A percentile compares a stretch with the other conserved stretches of the same genome.
These are phyloP conservation scores for Alternaria sp. DNA, from an alignment of 2,329 filamentous ascomycete species.

Conservation along the genomic window DNA sequence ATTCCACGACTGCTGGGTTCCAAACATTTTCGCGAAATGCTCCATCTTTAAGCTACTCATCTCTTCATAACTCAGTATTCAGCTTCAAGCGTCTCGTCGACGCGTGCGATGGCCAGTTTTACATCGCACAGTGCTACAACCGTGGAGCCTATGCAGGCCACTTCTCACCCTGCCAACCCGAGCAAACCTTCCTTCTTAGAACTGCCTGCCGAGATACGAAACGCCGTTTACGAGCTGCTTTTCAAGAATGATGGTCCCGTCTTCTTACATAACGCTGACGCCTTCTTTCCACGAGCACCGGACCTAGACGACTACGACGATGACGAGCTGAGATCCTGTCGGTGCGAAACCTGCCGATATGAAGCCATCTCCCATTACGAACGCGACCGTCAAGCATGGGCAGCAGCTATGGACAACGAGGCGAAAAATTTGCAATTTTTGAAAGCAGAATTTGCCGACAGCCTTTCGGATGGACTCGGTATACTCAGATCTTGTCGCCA, in stretches of 20 bases:
- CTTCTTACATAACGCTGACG: not conserved
- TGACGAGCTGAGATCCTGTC: not conserved
- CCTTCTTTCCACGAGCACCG: not conserved
- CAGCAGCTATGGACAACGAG: not conserved
- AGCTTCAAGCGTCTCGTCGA: too few species aligned
- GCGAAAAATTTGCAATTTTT: not conserved
- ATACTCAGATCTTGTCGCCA: not conserved
- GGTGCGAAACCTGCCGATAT: not conserved
- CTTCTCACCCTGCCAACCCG: not conserved
- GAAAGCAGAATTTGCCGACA: not conserved
- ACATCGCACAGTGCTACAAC: not conserved
- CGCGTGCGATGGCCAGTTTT: not conserved
- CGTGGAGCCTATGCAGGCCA: not conserved
- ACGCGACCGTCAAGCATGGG: not conserved
- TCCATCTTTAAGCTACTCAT: too few species aligned
- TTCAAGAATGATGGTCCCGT: not conserved
- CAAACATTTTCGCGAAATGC: too few species aligned
- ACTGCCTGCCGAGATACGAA: not conserved
- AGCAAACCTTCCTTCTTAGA: not conserved
- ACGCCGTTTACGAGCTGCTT: not conserved
- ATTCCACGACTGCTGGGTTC: too few species aligned
- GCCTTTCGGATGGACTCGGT: not conserved
- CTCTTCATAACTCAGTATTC: too few species aligned
- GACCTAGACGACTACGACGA: not conserved
- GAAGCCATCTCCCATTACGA: not conserved